Conservation (phyloP, 106 monocot species). For the Hemerocallis citrina region DNA sequence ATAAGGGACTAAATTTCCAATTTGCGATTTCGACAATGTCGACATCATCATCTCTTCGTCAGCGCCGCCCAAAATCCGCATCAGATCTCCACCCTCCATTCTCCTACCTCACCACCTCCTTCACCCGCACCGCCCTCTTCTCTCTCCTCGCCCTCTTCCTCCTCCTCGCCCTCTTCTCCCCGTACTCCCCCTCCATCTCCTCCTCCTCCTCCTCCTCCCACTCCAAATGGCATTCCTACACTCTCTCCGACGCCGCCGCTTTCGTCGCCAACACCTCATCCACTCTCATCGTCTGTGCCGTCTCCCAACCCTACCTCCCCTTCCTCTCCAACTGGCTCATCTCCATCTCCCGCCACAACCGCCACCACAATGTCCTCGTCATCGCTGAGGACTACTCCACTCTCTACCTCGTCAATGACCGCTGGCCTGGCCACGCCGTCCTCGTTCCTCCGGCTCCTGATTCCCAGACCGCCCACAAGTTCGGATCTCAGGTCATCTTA, state of each 20-base stretch:
- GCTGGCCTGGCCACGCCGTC: constrained; percentile 85
- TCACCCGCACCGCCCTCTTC: background rate
- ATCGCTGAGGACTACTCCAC: constrained; percentile 87
- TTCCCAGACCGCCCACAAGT: constrained; percentile 69
- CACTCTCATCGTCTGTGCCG: constrained; percentile 65
- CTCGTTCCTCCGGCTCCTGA: constrained; percentile 75
- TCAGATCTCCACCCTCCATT: background rate
- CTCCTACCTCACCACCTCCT: no score
- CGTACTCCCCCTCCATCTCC: constrained; percentile 17
- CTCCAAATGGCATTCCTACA: constrained; percentile 60
- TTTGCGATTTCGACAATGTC: no score
- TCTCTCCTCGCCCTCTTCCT: constrained; percentile 17
- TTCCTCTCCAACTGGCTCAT: constrained; percentile 90
- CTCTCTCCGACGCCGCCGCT: constrained; percentile 54
- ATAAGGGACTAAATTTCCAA: no score
- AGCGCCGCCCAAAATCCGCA: constrained; percentile 1
- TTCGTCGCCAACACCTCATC: constrained; percentile 20
- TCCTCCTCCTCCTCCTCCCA: constrained; percentile 24
- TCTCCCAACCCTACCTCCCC: constrained; percentile 64
- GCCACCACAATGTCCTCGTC: constrained; percentile 53
- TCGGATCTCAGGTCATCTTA: constrained; percentile 88
- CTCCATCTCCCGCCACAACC: constrained; percentile 47
- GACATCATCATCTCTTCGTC: no score
- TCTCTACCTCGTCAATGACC: constrained; percentile 53
- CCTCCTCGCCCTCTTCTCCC: constrained; percentile 21